Conservation (phyloP, 305 asterid genomes). For the Petunia hybrid region DNA sequence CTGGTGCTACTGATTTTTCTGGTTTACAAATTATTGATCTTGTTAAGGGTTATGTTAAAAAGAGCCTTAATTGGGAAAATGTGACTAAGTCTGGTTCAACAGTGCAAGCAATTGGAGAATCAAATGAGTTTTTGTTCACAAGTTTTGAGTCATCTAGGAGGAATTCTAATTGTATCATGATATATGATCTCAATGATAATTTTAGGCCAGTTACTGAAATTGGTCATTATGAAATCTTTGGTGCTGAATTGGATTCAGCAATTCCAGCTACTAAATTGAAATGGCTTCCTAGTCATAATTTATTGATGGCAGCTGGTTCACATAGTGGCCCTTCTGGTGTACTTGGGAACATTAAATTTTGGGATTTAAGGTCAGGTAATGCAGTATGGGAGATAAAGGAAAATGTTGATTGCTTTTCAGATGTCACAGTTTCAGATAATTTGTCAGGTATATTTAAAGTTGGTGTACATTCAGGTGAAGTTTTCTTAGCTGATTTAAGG, state of each 20-base stretch:
- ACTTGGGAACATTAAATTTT: slow-evolving; percentile 66
- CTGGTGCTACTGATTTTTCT: slow-evolving; percentile 85
- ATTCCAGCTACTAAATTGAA: slow-evolving; percentile 79
- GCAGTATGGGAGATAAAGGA: slow-evolving; percentile 70
- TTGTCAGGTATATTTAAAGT: slow-evolving; percentile 67
- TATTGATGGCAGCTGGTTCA: slow-evolving; percentile 90
- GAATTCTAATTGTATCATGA: slow-evolving; percentile 76
- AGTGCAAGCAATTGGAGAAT: slow-evolving; percentile 81
- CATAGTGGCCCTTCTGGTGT: slow-evolving; percentile 87
- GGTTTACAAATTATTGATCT: slow-evolving; percentile 83
- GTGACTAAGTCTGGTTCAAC: slow-evolving; percentile 81
- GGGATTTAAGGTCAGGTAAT: slow-evolving; percentile 78
- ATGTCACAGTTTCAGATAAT: slow-evolving; percentile 60
- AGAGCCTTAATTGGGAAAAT: slow-evolving; percentile 79
- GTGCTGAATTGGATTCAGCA: slow-evolving; percentile 82
- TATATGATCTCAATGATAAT: slow-evolving; percentile 59
- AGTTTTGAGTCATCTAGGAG: slow-evolving; percentile 90
- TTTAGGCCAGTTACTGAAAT: slow-evolving; percentile 56
- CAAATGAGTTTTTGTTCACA: slow-evolving; percentile 65
- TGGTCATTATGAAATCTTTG: slow-evolving; percentile 73
- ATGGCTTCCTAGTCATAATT: slow-evolving; percentile 65
- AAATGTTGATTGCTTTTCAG: slow-evolving; percentile 76
- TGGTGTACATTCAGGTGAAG: slow-evolving; percentile 74
- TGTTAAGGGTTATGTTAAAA: slow-evolving; percentile 56
- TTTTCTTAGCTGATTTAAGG: slow-evolving; percentile 70